Evolutionary conservation across 1,139 yeast genomes (phyloP).

Genomic region (Geotrichum citri-aurantii): DNA sequence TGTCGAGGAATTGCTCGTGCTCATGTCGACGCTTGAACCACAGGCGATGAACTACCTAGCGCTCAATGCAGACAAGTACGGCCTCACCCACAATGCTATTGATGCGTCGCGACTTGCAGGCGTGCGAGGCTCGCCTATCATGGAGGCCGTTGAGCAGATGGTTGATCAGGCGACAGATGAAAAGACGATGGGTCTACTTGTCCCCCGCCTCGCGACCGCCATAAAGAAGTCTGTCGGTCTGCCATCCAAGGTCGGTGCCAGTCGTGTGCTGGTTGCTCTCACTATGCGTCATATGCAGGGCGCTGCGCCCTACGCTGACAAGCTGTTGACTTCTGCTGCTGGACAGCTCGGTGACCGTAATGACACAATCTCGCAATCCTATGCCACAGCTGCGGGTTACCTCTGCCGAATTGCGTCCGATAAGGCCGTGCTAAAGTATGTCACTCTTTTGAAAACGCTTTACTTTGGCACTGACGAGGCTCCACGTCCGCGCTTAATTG

Average conservation of each 20-base stretch:
- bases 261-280: slow-evolving; percentile 65
- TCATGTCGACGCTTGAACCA: slow-evolving; percentile 88
- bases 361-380: slow-evolving; percentile 66
- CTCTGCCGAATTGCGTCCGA: slow-evolving; percentile 58
- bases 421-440: slow-evolving; percentile 51
- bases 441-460: slow-evolving; percentile 45
- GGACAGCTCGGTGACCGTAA: slow-evolving; percentile 65
- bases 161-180: slow-evolving; percentile 43
- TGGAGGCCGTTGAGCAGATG: slow-evolving; percentile 77
- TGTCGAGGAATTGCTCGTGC: slow-evolving; percentile 58
- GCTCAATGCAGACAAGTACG: slow-evolving; percentile 83
- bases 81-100: slow-evolving; percentile 61
- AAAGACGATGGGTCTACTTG: slow-evolving; percentile 46
- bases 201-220: slow-evolving; percentile 44
- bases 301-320: slow-evolving; percentile 57
- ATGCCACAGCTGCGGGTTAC: slow-evolving; percentile 78
- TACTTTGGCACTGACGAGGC: slow-evolving; percentile 57
- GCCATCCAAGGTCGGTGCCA: slow-evolving; percentile 85
- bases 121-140: slow-evolving; percentile 77
- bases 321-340: slow-evolving; percentile 51
- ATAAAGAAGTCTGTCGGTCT: slow-evolving; percentile 74
- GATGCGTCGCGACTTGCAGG: slow-evolving; percentile 74
- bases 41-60: slow-evolving; percentile 82
- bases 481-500: slow-evolving; percentile 45
- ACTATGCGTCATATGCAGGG: slow-evolving; percentile 53